Percentiles rank a stretch among this genome's conserved stretches.
These are phyloP conservation scores for Exobasidium cylindrosporum DNA, from an alignment of 1,284 basidiomycete species.

Conservation along the genomic window DNA sequence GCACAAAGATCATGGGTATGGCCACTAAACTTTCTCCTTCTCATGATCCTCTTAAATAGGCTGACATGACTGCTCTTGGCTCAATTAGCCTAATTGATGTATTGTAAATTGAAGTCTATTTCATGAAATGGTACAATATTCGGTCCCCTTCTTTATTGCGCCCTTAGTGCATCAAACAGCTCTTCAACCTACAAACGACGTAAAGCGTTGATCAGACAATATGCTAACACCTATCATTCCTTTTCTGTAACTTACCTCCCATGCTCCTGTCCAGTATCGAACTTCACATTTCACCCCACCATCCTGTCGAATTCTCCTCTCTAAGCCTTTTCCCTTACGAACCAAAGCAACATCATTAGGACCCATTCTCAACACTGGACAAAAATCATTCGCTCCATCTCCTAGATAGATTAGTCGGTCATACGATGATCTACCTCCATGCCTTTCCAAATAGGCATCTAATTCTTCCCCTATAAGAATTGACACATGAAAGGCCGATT, in stretches of 20 bases:
- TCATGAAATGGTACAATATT: no score
- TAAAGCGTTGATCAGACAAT: background rate
- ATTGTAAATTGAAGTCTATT: no score
- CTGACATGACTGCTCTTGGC: no score
- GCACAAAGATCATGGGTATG: background rate
- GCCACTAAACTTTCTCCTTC: no score
- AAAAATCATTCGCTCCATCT: constrained; percentile 93
- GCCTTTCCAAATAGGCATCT: constrained; percentile 70
- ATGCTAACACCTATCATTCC: background rate
- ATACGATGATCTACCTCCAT: constrained; percentile 64
- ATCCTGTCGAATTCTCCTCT: constrained; percentile 43
- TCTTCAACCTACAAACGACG: constrained; percentile 11
- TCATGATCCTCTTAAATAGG: no score
- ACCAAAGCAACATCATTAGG: constrained; percentile 48
- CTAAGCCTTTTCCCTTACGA: constrained; percentile 44
- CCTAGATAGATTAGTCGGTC: constrained; percentile 87
- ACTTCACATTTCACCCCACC: constrained; percentile 41
- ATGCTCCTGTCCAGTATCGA: constrained; percentile 52
- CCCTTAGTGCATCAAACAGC: constrained; percentile 15
- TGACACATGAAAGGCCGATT: background rate
- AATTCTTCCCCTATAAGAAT: constrained; percentile 68
- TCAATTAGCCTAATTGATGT: no score
- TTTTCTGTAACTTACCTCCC: constrained; percentile 35
- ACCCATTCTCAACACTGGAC: constrained; percentile 74
- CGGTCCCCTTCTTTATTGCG: no score